Conservation (phyloP, 352 stramenopile species). For the Phytophthora pini region DNA sequence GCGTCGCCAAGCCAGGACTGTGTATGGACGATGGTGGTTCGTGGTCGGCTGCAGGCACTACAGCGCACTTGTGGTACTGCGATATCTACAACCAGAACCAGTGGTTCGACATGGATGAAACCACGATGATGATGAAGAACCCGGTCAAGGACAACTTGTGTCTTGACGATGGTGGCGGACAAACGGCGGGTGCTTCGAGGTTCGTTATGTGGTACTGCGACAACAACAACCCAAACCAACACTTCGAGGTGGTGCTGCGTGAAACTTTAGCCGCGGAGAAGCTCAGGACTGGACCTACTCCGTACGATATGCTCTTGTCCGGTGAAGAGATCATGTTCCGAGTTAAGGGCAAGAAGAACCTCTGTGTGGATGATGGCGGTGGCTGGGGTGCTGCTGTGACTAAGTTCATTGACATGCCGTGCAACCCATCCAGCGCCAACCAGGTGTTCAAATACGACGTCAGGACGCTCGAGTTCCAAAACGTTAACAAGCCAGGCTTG, state of each 20-base stretch:
- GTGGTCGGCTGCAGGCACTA: conserved; percentile 13
- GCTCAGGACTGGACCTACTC: conserved; percentile 19
- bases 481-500: conserved; percentile 22
- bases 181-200: conserved; percentile 16
- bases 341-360: conserved; percentile 29
- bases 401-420: conserved; percentile 26
- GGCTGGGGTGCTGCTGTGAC: conserved; percentile 22
- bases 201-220: conserved; percentile 37
- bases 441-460: conserved; percentile 30
- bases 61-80: conserved; percentile 31
- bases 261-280: conserved; percentile 16
- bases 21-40: conserved; percentile 39
- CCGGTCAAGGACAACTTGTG: conserved; percentile 40
- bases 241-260: conserved; percentile 30
- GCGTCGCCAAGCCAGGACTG: conserved; percentile 27
- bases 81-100: conserved; percentile 37
- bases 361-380: conserved; percentile 47
- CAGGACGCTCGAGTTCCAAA: conserved; percentile 18
- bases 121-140: conserved; percentile 35
- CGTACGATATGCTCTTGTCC: conserved; percentile 26
- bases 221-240: conserved; percentile 33
- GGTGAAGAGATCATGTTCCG: conserved; percentile 34
- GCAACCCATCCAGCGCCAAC: conserved; percentile 31
- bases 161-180: conserved; percentile 35
- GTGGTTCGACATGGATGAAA: conserved; percentile 37